Evolutionary conservation across 1,284 basidiomycete genomes (phyloP), one percentile per base, ranked within the genome.

Genomic region (Nidula niveotomentosa): DNA sequence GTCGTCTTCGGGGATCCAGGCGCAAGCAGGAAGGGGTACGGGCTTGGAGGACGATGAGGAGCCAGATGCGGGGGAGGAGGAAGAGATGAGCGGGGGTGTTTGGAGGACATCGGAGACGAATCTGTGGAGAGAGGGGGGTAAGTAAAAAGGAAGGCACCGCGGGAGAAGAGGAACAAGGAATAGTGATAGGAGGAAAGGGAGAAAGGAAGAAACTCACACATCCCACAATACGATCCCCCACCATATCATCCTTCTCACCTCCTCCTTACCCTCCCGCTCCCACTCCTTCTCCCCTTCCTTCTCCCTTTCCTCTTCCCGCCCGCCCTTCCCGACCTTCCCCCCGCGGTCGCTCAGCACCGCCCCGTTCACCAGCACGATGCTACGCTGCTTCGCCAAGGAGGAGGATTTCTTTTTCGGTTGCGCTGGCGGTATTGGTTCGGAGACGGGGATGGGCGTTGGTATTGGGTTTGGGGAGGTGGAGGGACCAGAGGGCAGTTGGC

Each of bases 141-240:
- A 30, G 30, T 30, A 30, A 30, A 30, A 30, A 30, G 3, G 30
- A 30, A 30, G 30, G 30, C 30, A 30, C 5, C 5, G 6, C 5
- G 4, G 30, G 30, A 30, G 30, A 30, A 30, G 30, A 30, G 30
- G 5, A 30, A 30, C 30, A 30, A 30, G 30, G 30, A 30, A 30
- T 4, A 30, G 6, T 30, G 30, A 30, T 30, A 6, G 30, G n/a
- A n/a, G 30, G 30, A 30, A 30, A 30, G 5, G 30, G 30, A 30
- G 1, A 30, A 6, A 30, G 15, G 55, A 59, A 51, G 46, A 51
- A 10, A 79, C 85, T 65, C 65, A 90, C 88, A 84, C 67, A 65
- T 91, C 88, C 65, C 84, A 88, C 66, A 81, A 88, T 65, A 82
- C 79, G 8, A 89, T 74, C 55, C 88, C 85, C 88, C 89, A 91